These are phyloP conservation scores for Coemansia sp. DNA, from an alignment of 192 early-diverging fungal species.

Conservation along the genomic window DNA sequence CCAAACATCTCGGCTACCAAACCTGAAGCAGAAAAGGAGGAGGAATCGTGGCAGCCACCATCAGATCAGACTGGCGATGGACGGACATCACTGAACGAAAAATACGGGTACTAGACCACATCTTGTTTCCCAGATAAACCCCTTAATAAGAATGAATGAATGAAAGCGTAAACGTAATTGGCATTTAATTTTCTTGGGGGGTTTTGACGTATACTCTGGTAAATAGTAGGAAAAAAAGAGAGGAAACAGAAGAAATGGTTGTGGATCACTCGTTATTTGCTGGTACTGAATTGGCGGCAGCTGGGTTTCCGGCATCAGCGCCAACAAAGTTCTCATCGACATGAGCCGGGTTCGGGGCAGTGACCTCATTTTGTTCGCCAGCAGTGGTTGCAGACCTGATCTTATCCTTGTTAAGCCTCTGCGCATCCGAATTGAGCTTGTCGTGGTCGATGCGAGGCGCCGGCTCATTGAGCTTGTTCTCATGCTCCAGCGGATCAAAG, in stretches of 20 bases:
- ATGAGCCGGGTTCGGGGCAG: slow-evolving; percentile 17
- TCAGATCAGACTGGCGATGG: slow-evolving; percentile 45
- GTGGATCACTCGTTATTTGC: not conserved
- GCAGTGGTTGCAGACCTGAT: slow-evolving; percentile 40
- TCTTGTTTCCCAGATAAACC: not conserved
- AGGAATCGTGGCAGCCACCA: slow-evolving; percentile 41
- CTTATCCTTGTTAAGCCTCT: slow-evolving; percentile 28
- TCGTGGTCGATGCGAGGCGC: slow-evolving; percentile 52
- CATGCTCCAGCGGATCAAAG: slow-evolving; percentile 53
- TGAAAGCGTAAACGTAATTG: too few species aligned
- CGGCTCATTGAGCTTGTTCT: slow-evolving; percentile 55
- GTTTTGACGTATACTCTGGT: not conserved
- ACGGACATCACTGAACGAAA: slow-evolving; percentile 45
- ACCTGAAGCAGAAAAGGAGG: slow-evolving; percentile 1
- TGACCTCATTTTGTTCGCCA: not conserved
- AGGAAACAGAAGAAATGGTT: not conserved
- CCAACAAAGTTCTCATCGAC: slow-evolving; percentile 43
- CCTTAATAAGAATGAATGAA: not conserved
- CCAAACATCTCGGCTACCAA: not conserved
- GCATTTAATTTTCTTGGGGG: not conserved
- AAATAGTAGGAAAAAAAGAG: not conserved
- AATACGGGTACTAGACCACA: slow-evolving; percentile 34
- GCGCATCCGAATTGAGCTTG: slow-evolving; percentile 42
- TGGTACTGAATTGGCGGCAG: not conserved
- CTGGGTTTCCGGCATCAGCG: slow-evolving; percentile 19